Conservation (phyloP, 1,284 basidiomycete genomes). For the Macrocystidia cucumis region DNA sequence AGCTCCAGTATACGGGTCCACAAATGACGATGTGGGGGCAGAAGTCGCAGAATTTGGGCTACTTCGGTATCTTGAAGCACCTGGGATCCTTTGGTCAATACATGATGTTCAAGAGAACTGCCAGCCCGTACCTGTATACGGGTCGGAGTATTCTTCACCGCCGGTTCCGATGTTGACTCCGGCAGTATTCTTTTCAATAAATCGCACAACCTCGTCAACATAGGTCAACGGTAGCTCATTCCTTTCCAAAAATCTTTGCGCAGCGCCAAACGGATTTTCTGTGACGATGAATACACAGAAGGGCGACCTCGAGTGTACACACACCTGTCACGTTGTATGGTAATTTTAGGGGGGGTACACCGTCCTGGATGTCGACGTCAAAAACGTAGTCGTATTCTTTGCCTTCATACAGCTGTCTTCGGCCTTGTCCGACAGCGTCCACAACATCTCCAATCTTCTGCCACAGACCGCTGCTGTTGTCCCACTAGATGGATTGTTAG, state of each 20-base stretch:
- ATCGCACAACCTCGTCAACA: conserved; percentile 86
- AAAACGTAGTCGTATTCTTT: conserved; percentile 99
- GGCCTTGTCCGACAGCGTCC: conserved; percentile 82
- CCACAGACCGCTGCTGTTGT: conserved; percentile 63
- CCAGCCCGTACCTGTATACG: conserved; percentile 71
- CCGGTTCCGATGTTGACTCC: conserved; percentile 64
- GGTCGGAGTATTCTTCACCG: conserved; percentile 69
- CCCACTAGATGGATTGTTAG: conserved; percentile 51
- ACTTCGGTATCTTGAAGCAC: conserved; percentile 54
- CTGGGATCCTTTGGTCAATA: conserved; percentile 22
- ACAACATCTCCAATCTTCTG: conserved; percentile 95
- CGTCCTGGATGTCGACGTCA: conserved; percentile 94
- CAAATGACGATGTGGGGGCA: conserved; percentile 21
- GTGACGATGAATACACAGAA: conserved; percentile 3
- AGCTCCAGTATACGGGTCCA: conserved; percentile 72
- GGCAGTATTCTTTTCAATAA: conserved; percentile 89
- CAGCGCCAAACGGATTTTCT: conserved; percentile 93
- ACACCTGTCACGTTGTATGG: conserved; percentile 87
- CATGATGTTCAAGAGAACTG: too few species aligned
- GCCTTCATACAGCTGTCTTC: conserved; percentile 86
- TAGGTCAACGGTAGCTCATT: conserved; percentile 84
- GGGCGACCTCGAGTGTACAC: conserved; percentile 14
- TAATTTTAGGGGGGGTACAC: conserved; percentile 87
- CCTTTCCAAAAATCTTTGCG: conserved; percentile 80
- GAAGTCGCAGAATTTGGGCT: conserved; percentile 19